phyloP scores from a whole-genome alignment of 2,329 filamentous ascomycete species.

The Trichoderma guizhouense region DNA sequence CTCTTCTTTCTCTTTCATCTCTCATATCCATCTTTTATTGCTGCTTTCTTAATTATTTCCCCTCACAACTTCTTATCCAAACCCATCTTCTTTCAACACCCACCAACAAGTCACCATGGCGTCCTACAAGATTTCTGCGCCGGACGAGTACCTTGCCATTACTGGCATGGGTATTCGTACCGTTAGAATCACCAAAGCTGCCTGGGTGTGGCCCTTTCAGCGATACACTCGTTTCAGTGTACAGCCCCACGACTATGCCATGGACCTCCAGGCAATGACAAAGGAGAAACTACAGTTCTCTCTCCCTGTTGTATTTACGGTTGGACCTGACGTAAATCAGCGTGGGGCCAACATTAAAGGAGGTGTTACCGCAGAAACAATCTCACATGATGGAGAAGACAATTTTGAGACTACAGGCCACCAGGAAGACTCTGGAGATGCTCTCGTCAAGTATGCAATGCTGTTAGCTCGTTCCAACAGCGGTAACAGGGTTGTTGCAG shows the following conservation, averaged over 20 bases:
- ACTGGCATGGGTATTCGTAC: slow-evolving; percentile 74
- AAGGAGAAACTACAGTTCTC: slow-evolving; percentile 82
- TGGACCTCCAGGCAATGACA: slow-evolving; percentile 84
- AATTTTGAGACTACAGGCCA: not conserved
- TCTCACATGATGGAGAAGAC: not conserved
- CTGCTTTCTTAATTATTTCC: not conserved
- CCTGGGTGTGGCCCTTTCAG: slow-evolving; percentile 69
- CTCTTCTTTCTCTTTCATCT: not conserved
- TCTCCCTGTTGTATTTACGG: slow-evolving; percentile 80
- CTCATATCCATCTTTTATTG: not conserved
- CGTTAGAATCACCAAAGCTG: slow-evolving; percentile 75
- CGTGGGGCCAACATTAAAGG: slow-evolving; percentile 39
- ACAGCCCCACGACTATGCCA: slow-evolving; percentile 76
- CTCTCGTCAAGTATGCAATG: not conserved
- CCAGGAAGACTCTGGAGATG: not conserved
- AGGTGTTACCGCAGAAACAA: not conserved
- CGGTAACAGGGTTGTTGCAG: not conserved
- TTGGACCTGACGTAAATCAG: slow-evolving; percentile 71
- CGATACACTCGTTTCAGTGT: slow-evolving; percentile 60
- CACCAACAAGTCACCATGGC: slow-evolving; percentile 37
- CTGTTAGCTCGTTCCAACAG: not conserved
- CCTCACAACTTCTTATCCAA: not conserved
- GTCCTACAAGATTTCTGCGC: slow-evolving; percentile 66
- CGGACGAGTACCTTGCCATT: slow-evolving; percentile 83
- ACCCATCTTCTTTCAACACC: not conserved